Conservation (phyloP, 225 moss, liverwort and hornwort genomes). For the Climacium dendroides region DNA sequence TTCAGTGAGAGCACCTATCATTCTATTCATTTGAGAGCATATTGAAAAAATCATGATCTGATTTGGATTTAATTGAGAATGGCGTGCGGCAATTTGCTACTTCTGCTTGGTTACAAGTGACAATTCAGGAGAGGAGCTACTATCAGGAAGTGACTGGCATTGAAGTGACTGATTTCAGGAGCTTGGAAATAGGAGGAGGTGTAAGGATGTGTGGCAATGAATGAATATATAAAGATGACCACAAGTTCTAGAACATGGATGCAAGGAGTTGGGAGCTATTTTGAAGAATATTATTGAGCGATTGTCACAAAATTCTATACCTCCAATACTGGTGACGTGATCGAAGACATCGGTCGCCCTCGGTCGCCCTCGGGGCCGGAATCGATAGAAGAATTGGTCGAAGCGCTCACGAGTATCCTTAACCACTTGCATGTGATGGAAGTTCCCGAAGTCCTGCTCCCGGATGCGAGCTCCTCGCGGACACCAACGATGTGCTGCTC, state of each 20-base stretch:
- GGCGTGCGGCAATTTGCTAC: too few relatives aligned
- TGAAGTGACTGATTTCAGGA: background rate
- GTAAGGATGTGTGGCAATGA: background rate
- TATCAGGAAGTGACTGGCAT: too few relatives aligned
- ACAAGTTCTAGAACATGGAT: background rate
- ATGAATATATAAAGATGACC: background rate
- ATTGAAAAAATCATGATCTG: background rate
- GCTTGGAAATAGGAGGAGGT: background rate
- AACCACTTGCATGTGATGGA: background rate
- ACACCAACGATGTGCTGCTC: conserved; percentile 1
- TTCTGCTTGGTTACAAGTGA: background rate
- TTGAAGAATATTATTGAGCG: background rate
- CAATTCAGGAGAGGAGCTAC: background rate
- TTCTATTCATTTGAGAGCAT: background rate
- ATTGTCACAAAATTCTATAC: background rate
- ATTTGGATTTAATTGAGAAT: background rate
- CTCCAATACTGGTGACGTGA: conserved; percentile 4
- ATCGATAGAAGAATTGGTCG: conserved; percentile 12
- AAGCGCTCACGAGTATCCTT: conserved; percentile 1
- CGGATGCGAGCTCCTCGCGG: conserved; percentile 16
- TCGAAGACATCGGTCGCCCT: conserved; percentile 24
- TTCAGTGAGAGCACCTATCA: background rate
- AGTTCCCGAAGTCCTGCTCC: conserved; percentile 18
- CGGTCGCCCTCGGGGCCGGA: conserved; percentile 9
- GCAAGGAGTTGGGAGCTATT: background rate